Conservation (phyloP, 305 asterid genomes). For the Plantago coronopus region DNA sequence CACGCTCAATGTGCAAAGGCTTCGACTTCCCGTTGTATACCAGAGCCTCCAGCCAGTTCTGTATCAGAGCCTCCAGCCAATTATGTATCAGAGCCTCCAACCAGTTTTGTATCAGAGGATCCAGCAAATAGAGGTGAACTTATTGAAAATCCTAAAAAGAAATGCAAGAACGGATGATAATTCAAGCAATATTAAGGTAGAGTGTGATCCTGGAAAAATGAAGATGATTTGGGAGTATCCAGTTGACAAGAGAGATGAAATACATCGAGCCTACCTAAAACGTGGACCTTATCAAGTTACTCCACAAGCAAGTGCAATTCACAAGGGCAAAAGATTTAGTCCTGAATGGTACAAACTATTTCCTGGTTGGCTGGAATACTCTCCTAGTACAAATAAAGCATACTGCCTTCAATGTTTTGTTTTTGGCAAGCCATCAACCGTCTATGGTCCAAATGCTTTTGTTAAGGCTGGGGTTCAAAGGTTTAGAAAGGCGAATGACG, state of each 20-base stretch:
- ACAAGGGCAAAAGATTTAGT: not conserved
- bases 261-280: not conserved
- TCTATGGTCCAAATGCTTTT: not conserved
- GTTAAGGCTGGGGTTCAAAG: not conserved
- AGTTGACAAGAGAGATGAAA: constrained; percentile 4
- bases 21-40: no score
- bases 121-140: no score
- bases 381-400: not conserved
- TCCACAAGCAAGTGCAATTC: not conserved
- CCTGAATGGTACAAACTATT: not conserved
- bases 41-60: no score
- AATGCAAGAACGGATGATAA: not conserved
- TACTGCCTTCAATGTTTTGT: not conserved
- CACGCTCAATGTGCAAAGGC: no score
- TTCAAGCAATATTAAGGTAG: not conserved
- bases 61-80: no score
- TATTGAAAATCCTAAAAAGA: not conserved
- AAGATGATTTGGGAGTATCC: constrained; percentile 4
- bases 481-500: not conserved
- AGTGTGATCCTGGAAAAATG: not conserved
- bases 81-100: no score
- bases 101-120: no score
- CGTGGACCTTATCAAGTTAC: not conserved
- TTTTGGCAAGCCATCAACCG: not conserved
- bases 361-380: constrained; percentile 4